Evolutionary conservation across 805 yeast genomes (phyloP), one percentile per base, ranked within the genome.

Genomic region (Naumovozyma dairenensis): DNA sequence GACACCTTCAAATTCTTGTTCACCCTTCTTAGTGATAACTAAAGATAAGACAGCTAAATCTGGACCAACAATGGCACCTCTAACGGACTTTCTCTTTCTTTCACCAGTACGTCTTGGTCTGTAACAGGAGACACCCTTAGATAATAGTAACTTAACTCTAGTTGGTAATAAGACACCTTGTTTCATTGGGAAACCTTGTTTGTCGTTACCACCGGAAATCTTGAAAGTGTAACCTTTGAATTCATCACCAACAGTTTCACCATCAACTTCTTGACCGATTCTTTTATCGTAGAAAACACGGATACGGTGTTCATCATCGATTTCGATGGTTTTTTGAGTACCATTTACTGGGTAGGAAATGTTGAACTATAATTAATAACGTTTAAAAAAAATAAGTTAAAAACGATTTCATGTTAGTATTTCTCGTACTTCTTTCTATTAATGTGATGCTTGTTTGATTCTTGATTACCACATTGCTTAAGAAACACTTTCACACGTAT

Each of bases 151-250:
- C 68, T 83, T 86, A 60, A 89, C 97, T 80, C 98, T 92, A 80
- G 92, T 85, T 72, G 98, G 97, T 77, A 85, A 92, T 79, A 89
- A 74, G 53, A 89, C 97, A 80, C 98, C 98, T 74, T 92, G 97
- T 74, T 87, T 92, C 97, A 92, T 92, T 74, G 98, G 97, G 95
- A 89, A 89, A 76, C 98, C 98, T 77, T 89, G 98, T 76, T 89
- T 89, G 77, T 89, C 98, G 82, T 92, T 92, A 80, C 98, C 98
- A 67, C 98, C 98, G 59, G 96, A 72, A 70, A 89, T 87, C 77
- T 81, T 92, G 83, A 89, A 86, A 65, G 85, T 69, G 85, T 89
- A 89, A 64, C 98, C 98, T 72, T 86, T 89, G 89, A 89, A 85
- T 74, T 92, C 97, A 62, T 92, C 97, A 64, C 94, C 93, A 60